These are phyloP conservation scores for Neonectria sp. DNA, from an alignment of 2,329 filamentous ascomycete species.

Conservation along the genomic window DNA sequence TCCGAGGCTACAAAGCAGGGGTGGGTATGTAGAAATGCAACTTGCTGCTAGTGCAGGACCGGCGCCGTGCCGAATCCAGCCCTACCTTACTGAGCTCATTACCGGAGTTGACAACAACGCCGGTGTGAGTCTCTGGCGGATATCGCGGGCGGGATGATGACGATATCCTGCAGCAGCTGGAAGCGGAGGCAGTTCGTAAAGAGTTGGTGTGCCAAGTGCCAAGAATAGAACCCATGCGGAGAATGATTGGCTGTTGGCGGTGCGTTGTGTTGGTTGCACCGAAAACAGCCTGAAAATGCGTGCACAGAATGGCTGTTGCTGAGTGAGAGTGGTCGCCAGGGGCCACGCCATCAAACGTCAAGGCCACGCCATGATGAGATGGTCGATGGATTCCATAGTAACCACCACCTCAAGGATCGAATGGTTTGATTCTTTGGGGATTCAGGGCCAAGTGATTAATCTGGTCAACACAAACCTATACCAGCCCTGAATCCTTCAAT, in stretches of 20 bases:
- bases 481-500: neutral
- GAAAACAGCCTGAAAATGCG: neutral
- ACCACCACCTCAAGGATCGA: neutral
- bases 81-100: constrained; percentile 1
- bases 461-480: neutral
- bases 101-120: constrained; percentile 1
- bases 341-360: constrained; percentile 20
- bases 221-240: constrained; percentile 20
- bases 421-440: neutral
- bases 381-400: constrained; percentile 3
- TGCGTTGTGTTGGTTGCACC: neutral
- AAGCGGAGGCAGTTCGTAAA: neutral
- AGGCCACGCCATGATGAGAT: constrained; percentile 22
- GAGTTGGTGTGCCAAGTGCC: neutral
- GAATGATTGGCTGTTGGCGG: constrained; percentile 12
- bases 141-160: constrained; percentile 21
- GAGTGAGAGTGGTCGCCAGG: neutral
- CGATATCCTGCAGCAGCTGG: constrained; percentile 22
- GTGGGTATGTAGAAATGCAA: neutral
- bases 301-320: neutral
- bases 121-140: constrained; percentile 14
- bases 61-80: neutral
- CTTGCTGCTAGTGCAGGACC: neutral
- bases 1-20: no score
- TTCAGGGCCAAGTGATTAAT: neutral